phyloP scores from a whole-genome alignment of 345 rosid species.

The Raphanus sativus region DNA sequence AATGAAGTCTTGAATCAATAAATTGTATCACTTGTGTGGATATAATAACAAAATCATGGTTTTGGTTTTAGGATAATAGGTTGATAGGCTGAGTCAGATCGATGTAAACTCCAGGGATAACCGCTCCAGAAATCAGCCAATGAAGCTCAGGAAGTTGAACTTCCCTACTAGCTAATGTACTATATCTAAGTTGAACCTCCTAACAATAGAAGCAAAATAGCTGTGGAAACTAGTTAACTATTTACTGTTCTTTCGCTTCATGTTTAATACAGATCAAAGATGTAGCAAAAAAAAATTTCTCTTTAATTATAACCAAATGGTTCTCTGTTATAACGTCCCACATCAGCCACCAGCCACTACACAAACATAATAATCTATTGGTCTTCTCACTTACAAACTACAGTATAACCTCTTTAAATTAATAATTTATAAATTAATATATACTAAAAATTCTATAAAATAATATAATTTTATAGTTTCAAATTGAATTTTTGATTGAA shows the following conservation, averaged over 20 bases:
- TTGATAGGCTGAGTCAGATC: constrained; percentile 43
- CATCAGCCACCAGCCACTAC: no score
- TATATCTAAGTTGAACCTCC: background rate
- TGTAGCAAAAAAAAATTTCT: background rate
- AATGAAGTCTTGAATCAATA: constrained; percentile 12
- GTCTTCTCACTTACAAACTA: no score
- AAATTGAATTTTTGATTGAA: no score
- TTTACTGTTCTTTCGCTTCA: background rate
- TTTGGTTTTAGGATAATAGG: constrained; percentile 48
- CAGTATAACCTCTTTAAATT: no score
- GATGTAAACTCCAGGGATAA: constrained; percentile 62
- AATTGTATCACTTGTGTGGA: no score
- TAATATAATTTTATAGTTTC: no score
- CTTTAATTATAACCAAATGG: background rate
- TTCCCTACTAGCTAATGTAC: constrained; percentile 49
- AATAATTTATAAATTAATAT: no score
- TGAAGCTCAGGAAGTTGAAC: constrained; percentile 61
- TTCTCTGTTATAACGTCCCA: no score
- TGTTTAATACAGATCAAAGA: background rate
- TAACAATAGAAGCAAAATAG: no score
- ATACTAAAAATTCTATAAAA: no score
- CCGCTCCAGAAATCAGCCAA: constrained; percentile 63
- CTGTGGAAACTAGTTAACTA: background rate
- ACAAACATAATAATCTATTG: no score
- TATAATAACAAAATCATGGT: background rate